Evolutionary conservation across 768 basidiomycete genomes (phyloP), one percentile per base, ranked within the genome.

Genomic region (Tulasnella sp.): DNA sequence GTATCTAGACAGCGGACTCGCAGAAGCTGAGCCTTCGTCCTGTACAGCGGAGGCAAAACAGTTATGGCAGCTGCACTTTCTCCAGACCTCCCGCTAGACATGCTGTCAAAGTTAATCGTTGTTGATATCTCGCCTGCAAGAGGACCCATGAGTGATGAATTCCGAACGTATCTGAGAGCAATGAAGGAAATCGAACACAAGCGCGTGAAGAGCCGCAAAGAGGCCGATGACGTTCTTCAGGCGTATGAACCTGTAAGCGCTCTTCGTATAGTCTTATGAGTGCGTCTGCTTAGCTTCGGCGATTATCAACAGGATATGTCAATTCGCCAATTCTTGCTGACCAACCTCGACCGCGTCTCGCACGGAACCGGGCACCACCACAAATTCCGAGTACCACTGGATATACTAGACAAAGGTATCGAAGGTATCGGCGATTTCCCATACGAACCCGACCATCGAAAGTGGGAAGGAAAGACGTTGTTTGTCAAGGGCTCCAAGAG

Each of bases 31-130:
- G 50, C 28, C 34, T 20, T 77, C 18, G 24, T 28, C 22, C 40
- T 48, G 31, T n/a, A 96, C 94, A 94, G 54, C n/a, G 96, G 96
- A 76, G 96, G 94, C 31, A 96, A 96, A 84, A 92, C 90, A 3
- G 93, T 93, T 0, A 94, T 94, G 93, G 84, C 91, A 0, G 86
- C 92, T 22, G 93, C 93, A 92, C 24, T 89, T 85, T 82, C 86
- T 78, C 85, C 89, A 7, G 84, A 87, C 9, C 87, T 89, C 0
- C 88, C 89, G 0, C 48, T 84, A 5, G 83, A 87, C 37, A 83
- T 89, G 4, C 85, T 94, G 7, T 86, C 89, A 18, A 86, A 90
- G 64, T 89, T 95, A 22, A 90, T 96, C 80, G 89, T 94, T 6
- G 94, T 90, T 22, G 96, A 98, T 86, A 96, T 97, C 81, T 89